Percentiles rank a stretch among this genome's conserved stretches.
Evolutionary conservation across 2,329 filamentous ascomycete species (phyloP).

Genomic region (Chaetothyriales sp.): DNA sequence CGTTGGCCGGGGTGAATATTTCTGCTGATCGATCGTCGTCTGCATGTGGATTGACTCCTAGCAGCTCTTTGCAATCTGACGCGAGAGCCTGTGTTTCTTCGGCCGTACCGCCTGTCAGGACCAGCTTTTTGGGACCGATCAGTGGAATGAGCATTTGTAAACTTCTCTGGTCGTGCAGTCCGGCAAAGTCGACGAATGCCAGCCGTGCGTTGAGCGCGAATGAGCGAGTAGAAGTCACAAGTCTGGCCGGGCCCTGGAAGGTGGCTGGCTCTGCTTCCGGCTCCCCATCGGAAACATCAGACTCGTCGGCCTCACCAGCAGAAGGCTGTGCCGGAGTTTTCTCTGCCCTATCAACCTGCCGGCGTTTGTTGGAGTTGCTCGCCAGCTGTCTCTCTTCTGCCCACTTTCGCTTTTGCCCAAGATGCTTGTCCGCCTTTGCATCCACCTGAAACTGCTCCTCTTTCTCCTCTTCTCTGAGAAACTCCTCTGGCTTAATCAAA

Average conservation of each 20-base stretch:
- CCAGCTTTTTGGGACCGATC: slow-evolving; percentile 85
- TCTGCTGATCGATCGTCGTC: slow-evolving; percentile 40
- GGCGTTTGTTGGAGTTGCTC: slow-evolving; percentile 24
- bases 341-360: slow-evolving; percentile 3
- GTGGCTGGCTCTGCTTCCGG: slow-evolving; percentile 30
- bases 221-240: slow-evolving; percentile 49
- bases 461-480: slow-evolving; percentile 79
- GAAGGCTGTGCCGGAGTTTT: slow-evolving; percentile 21
- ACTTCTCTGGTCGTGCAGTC: slow-evolving; percentile 84
- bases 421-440: slow-evolving; percentile 41
- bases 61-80: slow-evolving; percentile 60
- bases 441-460: slow-evolving; percentile 54
- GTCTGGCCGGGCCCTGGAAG: slow-evolving; percentile 58
- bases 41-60: slow-evolving; percentile 33
- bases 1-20: slow-evolving; percentile 71
- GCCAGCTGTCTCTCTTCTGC: slow-evolving; percentile 47
- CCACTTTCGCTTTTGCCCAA: slow-evolving; percentile 93
- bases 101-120: slow-evolving; percentile 69
- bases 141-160: slow-evolving; percentile 89
- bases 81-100: slow-evolving; percentile 70
- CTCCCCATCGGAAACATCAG: slow-evolving; percentile 43
- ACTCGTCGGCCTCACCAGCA: slow-evolving; percentile 42
- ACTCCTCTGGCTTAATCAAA: slow-evolving; percentile 84
- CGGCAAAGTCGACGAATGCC: slow-evolving; percentile 81
- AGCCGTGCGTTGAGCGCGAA: slow-evolving; percentile 61